Evolutionary conservation across 805 yeast genomes (phyloP).

Genomic region (Phaffomyces antillensis): DNA sequence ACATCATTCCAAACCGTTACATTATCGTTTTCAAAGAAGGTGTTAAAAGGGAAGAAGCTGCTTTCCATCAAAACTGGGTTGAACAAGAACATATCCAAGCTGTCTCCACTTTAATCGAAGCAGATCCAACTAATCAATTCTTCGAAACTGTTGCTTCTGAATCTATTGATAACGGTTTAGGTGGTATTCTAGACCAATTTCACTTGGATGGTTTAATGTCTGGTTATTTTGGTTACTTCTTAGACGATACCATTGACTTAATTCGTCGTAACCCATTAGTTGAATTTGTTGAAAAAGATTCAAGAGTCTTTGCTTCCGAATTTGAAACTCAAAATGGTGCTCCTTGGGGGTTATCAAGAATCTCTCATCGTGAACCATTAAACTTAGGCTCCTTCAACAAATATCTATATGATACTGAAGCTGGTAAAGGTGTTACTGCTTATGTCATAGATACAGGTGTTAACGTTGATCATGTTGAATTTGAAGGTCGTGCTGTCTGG

Average conservation of each 20-base stretch:
- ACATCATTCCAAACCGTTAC: constrained; percentile 65
- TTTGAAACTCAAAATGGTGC: constrained; percentile 72
- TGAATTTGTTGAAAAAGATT: constrained; percentile 68
- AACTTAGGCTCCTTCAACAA: constrained; percentile 65
- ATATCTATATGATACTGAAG: constrained; percentile 64
- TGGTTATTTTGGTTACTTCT: constrained; percentile 86
- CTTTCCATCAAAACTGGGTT: constrained; percentile 65
- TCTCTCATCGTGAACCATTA: constrained; percentile 72
- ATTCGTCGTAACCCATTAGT: constrained; percentile 63
- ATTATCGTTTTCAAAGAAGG: constrained; percentile 77
- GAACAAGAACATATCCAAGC: constrained; percentile 42
- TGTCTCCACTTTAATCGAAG: constrained; percentile 29
- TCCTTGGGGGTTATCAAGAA: constrained; percentile 92
- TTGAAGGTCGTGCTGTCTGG: constrained; percentile 80
- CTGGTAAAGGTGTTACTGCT: constrained; percentile 79
- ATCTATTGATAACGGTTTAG: constrained; percentile 26
- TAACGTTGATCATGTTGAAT: constrained; percentile 66
- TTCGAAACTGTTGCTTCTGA: constrained; percentile 27
- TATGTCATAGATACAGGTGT: constrained; percentile 91
- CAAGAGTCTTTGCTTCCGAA: constrained; percentile 57
- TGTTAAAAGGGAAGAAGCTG: constrained; percentile 43
- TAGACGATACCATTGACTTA: constrained; percentile 64
- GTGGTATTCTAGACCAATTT: constrained; percentile 58
- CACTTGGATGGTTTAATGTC: constrained; percentile 46
- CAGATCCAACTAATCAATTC: constrained; percentile 30